Evolutionary conservation across 495 filamentous ascomycete genomes (phyloP), one percentile per base, ranked within the genome.

Genomic region (Penicillium cinerascens): DNA sequence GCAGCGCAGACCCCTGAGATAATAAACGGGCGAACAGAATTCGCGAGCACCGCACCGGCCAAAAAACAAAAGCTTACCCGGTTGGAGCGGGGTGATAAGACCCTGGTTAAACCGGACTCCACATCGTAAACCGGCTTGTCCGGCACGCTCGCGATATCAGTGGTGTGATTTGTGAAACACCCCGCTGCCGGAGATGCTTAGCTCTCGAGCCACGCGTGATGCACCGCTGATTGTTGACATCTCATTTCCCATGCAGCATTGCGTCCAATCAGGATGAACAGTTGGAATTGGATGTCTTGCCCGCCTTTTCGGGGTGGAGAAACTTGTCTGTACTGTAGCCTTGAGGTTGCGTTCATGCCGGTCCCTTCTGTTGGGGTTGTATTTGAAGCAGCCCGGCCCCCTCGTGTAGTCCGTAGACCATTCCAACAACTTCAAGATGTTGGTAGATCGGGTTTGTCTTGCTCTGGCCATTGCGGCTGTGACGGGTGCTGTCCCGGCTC

Each of bases 401-500:
- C 18, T 16, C 48, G 35, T 7, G 29, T 33, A 15, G 11, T 13
- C 13, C 2, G 29, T 33, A 33, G 29, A 1, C 29, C 2, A 33
- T 33, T 13, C 10, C 2, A 33, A 33, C 43, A 10, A 13, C 15
- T 17, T 27, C 2, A 23, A 20, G 7, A 65, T 65, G 62, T 42
- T 59, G 25, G 7, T 63, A n/a, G 53, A 45, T 72, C 75, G 43
- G 55, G 22, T 56, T 9, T 54, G 40, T 49, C 42, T 56, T 39
- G 52, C 58, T 18, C 37, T 68, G 52, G 60, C 65, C 39, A 45
- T 72, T 42, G 63, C 60, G 23, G 61, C 62, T 41, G 39, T 70
- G 16, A 47, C 56, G 25, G 59, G 45, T 29, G 68, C 70, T 25
- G 61, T 56, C 13, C 72, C 72, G n/a, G 52, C 66, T 26, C 51